Base-by-base conservation (phyloP, 78 protist species). In the Dictyostelium purpureum region DNA sequence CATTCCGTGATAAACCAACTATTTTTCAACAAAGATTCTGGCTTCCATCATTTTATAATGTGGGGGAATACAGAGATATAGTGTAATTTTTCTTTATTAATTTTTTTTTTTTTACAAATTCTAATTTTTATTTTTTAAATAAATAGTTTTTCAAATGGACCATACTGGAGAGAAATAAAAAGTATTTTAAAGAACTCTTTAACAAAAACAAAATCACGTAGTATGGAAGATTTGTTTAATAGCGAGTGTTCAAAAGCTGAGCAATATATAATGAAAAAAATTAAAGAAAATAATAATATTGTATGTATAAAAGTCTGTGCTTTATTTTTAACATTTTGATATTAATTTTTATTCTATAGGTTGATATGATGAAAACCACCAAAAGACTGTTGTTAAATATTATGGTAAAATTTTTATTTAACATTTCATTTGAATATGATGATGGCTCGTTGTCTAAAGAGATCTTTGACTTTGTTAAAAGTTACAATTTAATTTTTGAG, bases 61-160 rank as follows among this genome's bases (percentile, higher is more conserved):
- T 81, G 47, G 89, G 89, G n/a, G n/a, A 26, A 33, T 18, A 42
- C 43, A 7, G 12, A 18, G 56, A 1, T 11, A 49, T 49, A 18
- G 16, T 49, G 1, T 6, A 49, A 49, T 49, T 49, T 49, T 49
- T 49, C 10, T 49, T 49, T 4, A 49, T 49, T 49, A 16, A 49
- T 49, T 49, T 49, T 49, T 16, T 49, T 49, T 49, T 2, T 6
- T n/a, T n/a, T n/a, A n/a, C n/a, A n/a, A n/a, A n/a, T n/a, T n/a
- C n/a, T n/a, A n/a, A n/a, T n/a, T n/a, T n/a, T n/a, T n/a, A n/a
- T n/a, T n/a, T n/a, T n/a, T n/a, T n/a, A 77, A 77, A 63, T 28
- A 28, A 63, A 28, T 40, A 42, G 43, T 6, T 69, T 81, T 33
- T n/a, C 69, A 35, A 81, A 69, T 69, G 89, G 89, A 0, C 61